phyloP scores from a whole-genome alignment of 768 basidiomycete genomes.

The Astraeus odoratus region DNA sequence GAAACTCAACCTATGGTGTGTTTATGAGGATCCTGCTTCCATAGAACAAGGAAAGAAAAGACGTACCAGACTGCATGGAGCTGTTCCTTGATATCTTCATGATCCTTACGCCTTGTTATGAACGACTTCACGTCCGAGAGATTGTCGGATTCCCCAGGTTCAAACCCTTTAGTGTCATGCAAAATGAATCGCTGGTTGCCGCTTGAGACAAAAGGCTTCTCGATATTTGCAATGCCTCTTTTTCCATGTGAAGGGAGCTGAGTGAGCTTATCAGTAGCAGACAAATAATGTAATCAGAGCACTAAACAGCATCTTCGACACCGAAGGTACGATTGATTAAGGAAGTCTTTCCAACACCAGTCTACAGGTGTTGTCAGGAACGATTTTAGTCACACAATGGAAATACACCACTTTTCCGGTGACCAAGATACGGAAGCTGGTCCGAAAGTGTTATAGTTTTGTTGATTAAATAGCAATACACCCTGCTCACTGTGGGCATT shows the following conservation, averaged over 20 bases:
- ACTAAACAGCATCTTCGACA: background rate
- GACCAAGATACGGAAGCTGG: conserved; percentile 3
- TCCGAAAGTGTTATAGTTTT: background rate
- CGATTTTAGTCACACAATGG: background rate
- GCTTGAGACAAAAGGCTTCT: conserved; percentile 4
- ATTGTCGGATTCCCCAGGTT: conserved; percentile 5
- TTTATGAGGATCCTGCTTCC: background rate
- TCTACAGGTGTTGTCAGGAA: background rate
- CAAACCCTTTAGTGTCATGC: conserved; percentile 12
- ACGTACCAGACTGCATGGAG: conserved; percentile 11
- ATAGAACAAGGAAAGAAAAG: background rate
- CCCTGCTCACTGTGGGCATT: background rate
- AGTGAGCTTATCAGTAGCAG: background rate
- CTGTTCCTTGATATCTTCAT: conserved; percentile 2
- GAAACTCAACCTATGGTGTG: conserved; percentile 1
- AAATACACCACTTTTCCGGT: conserved; percentile 1
- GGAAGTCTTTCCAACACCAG: conserved; percentile 4
- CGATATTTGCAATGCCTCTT: conserved; percentile 6
- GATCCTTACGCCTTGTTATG: conserved; percentile 1
- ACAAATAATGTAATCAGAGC: background rate
- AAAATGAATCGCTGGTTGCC: conserved; percentile 7
- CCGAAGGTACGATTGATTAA: background rate
- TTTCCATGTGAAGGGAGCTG: background rate
- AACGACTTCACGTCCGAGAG: conserved; percentile 2
- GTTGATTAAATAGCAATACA: background rate